These are phyloP conservation scores for Candida pseudoglaebosa DNA, from an alignment of 805 yeast species.

Conservation along the genomic window DNA sequence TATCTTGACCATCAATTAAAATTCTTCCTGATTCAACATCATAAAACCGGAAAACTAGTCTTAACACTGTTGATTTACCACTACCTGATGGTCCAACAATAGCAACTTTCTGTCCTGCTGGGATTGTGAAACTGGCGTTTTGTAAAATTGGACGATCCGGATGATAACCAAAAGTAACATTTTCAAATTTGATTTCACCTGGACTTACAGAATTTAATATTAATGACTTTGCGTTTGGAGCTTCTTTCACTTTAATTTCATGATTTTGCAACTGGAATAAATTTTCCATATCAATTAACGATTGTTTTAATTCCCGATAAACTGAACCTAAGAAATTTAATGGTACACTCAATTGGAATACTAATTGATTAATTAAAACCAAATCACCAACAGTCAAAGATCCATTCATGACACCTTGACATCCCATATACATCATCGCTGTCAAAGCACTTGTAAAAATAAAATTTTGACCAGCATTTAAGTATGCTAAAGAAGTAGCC, in stretches of 20 bases:
- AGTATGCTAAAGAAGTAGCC: conserved; percentile 77
- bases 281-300: conserved; percentile 93
- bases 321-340: conserved; percentile 93
- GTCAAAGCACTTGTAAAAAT: conserved; percentile 88
- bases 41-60: conserved; percentile 83
- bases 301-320: conserved; percentile 89
- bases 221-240: conserved; percentile 60
- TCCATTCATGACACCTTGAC: conserved; percentile 85
- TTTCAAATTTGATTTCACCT: conserved; percentile 83
- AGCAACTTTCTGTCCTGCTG: conserved; percentile 89
- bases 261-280: conserved; percentile 80
- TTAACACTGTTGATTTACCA: conserved; percentile 87
- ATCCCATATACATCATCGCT: conserved; percentile 97
- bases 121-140: conserved; percentile 79
- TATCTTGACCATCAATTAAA: conserved; percentile 84
- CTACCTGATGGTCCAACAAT: conserved; percentile 96
- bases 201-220: conserved; percentile 42
- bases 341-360: conserved; percentile 93
- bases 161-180: conserved; percentile 89
- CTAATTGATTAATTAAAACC: conserved; percentile 91
- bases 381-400: conserved; percentile 88
- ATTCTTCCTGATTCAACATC: conserved; percentile 79
- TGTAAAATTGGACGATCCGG: conserved; percentile 81
- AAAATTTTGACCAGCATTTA: conserved; percentile 75
- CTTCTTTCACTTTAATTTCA: conserved; percentile 60